Percentiles rank a stretch among this genome's conserved stretches.
Evolutionary conservation across 257 asterid genomes (phyloP).

Genomic region (Solanum gracilifrons): DNA sequence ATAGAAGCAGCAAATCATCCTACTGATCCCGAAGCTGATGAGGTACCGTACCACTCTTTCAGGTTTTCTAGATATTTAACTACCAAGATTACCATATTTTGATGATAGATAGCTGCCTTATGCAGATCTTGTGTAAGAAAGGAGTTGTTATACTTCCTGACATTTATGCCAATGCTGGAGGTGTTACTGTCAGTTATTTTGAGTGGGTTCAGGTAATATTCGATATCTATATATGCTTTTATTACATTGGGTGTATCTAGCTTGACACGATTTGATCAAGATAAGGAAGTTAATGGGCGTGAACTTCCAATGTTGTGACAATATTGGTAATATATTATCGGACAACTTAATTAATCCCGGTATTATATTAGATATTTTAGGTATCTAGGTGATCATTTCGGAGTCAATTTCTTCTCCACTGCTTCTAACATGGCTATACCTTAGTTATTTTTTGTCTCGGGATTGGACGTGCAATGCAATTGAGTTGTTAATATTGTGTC

Average conservation of each 20-base stretch:
- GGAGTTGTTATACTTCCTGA: constrained; percentile 78
- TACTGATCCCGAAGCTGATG: constrained; percentile 96
- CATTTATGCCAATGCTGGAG: constrained; percentile 89
- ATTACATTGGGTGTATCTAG: not conserved
- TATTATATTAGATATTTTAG: not conserved
- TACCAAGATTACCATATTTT: not conserved
- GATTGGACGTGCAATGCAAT: not conserved
- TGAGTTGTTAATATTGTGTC: not conserved
- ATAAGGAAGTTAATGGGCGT: not conserved
- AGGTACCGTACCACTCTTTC: constrained; percentile 36
- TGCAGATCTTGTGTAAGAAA: constrained; percentile 67
- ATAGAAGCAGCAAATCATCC: constrained; percentile 96
- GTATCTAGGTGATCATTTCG: not conserved
- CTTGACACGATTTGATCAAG: not conserved
- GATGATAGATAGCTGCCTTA: not conserved
- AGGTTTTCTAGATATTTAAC: not conserved
- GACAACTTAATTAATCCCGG: not conserved
- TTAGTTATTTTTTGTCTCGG: not conserved
- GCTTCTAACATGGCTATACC: not conserved
- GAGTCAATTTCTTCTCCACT: not conserved
- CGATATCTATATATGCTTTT: not conserved
- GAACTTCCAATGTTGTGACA: not conserved
- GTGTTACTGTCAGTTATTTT: constrained; percentile 87
- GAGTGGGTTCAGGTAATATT: constrained; percentile 95
- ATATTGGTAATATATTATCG: not conserved